A percentile compares a stretch with the other conserved stretches of the same genome.
Evolutionary conservation across 331 rosid genomes (phyloP).

Genomic region (Stylosanthes scabra): DNA sequence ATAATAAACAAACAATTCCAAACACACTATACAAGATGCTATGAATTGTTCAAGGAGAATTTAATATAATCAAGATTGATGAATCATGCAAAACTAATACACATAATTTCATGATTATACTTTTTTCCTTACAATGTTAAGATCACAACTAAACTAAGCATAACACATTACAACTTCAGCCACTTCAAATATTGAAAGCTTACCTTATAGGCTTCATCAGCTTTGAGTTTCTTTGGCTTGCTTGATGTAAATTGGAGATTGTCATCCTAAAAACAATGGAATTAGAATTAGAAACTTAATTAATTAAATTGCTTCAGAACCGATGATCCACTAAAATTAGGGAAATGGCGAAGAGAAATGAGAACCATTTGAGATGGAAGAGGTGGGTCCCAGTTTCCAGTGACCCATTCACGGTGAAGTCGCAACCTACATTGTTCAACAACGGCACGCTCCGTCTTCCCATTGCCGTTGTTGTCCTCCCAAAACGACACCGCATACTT

Average conservation of each 20-base stretch:
- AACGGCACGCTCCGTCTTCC: neutral
- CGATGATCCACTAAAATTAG: too few relatives aligned
- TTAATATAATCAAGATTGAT: neutral
- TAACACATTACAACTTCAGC: neutral
- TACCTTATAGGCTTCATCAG: neutral
- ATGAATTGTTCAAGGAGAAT: neutral
- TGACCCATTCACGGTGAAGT: slow-evolving; percentile 44
- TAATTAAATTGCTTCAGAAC: too few relatives aligned
- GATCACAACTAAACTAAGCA: neutral
- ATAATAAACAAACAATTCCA: neutral
- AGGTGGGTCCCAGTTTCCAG: slow-evolving; percentile 47
- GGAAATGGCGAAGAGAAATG: neutral
- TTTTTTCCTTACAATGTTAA: neutral
- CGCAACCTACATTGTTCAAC: slow-evolving; percentile 37
- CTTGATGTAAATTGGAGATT: neutral
- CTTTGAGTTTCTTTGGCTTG: neutral
- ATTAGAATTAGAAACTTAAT: neutral
- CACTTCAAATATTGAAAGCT: neutral
- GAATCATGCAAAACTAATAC: neutral
- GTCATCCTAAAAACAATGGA: neutral
- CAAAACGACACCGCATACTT: slow-evolving; percentile 32
- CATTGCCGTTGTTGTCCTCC: neutral
- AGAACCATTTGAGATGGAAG: slow-evolving; percentile 36
- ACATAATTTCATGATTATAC: neutral
- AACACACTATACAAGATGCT: neutral